Base-by-base conservation (phyloP, 495 filamentous ascomycete genomes). In the Hyaloscypha hepaticicola region DNA sequence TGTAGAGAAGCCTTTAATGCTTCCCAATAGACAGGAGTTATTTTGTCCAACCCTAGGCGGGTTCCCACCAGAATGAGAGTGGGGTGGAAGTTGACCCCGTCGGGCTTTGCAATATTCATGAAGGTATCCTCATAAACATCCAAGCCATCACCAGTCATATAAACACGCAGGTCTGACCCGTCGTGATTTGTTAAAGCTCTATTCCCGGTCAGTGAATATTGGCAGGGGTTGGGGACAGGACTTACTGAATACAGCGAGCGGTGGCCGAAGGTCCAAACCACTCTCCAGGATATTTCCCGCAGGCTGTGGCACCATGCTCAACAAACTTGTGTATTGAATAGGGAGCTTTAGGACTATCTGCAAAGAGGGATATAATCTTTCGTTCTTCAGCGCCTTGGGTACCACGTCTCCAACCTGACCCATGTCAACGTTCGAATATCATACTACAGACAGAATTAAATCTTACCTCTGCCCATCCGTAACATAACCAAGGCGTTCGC, bases 201-300 rank as follows among this genome's bases (percentile, higher is more conserved):
- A 64, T 55, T 24, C 11, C 26, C 38, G 25, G 64, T 80, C 52
- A 80, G 75, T 66, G 33, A 80, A 74, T 67, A 41, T 9, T 25
- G 26, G 33, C 5, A 25, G 52, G 63, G 25, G 51, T 22, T 31
- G n/a, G 7, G 28, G 22, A 14, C n/a, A 8, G 14, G 28, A 79
- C 91, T 71, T 76, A 97, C 93, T 96, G 88, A 60, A 99, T 96
- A 74, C 96, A 97, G 63, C 87, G 85, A n/a, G 96, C 92, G 2
- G 96, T 96, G 6, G 96, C 95, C 19, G 92, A 96, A n/a, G 96
- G 96, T 11, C 96, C 96, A 80, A 99, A 99, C 96, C 96, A 99
- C 76, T 97, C 91, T 26, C 96, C 96, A 0, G 96, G 94, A 74
- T 93, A 89, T 73, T 97, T 98, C 7, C 92, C 93, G 72, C 95